A percentile compares a stretch with the other conserved stretches of the same genome.
phyloP scores from a whole-genome alignment of 2,329 filamentous ascomycete genomes.

The Plectosphaerella sp. region DNA sequence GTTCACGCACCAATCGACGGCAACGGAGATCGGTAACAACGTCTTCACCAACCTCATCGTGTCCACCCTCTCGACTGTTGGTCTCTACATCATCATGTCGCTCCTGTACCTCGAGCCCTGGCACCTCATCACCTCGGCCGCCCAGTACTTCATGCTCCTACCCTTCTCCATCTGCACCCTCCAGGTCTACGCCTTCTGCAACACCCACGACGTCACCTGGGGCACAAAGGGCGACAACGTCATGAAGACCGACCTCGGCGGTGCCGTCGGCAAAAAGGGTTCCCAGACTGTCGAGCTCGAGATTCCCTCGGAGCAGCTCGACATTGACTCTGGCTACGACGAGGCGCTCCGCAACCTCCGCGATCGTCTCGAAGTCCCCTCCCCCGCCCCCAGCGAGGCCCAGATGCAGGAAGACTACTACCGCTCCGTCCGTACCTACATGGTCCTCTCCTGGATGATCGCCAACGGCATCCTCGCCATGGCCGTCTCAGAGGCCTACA shows the following conservation, averaged over 20 bases:
- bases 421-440: conserved; percentile 93
- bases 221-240: conserved; percentile 98
- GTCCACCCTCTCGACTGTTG: conserved; percentile 81
- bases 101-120: conserved; percentile 96
- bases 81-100: conserved; percentile 93
- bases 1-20: conserved; percentile 46
- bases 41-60: conserved; percentile 94
- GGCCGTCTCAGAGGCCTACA: conserved; percentile 85
- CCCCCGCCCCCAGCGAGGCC: conserved; percentile 57
- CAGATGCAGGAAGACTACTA: conserved; percentile 99
- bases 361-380: conserved; percentile 80
- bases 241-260: conserved; percentile 85
- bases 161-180: conserved; percentile 95
- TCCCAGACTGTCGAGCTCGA: conserved; percentile 80
- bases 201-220: conserved; percentile 97
- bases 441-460: conserved; percentile 93
- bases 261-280: conserved; percentile 70
- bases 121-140: conserved; percentile 95
- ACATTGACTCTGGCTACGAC: conserved; percentile 97
- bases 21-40: conserved; percentile 66
- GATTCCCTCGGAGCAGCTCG: conserved; percentile 96
- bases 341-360: conserved; percentile 94
- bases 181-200: conserved; percentile 98
- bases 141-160: conserved; percentile 88
- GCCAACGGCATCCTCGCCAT: conserved; percentile 90